Percentiles rank a stretch among this genome's conserved stretches.
These are phyloP conservation scores for Diplodia sapinea DNA, from an alignment of 2,329 filamentous ascomycete species.

Conservation along the genomic window DNA sequence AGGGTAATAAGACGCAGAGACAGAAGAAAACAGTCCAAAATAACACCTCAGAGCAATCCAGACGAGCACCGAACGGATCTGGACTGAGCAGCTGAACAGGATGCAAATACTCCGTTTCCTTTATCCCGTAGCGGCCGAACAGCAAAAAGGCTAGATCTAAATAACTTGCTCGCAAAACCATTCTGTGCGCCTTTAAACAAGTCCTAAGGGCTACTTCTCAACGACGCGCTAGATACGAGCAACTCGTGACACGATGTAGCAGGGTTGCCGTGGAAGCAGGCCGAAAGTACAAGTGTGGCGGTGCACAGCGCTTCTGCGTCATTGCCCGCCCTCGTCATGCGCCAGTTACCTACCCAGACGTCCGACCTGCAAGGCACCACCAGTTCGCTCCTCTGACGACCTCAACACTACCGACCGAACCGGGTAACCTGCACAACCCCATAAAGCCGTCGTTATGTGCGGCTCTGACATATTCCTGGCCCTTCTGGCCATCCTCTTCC, in stretches of 20 bases:
- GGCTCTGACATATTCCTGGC: slow-evolving; percentile 66
- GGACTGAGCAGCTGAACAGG: no score
- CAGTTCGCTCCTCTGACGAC: background rate
- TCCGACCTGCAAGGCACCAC: slow-evolving; percentile 21
- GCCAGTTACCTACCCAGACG: slow-evolving; percentile 14
- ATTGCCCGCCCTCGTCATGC: slow-evolving; percentile 16
- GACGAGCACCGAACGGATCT: no score
- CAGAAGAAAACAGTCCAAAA: background rate
- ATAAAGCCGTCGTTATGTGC: slow-evolving; percentile 54
- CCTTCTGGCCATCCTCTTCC: slow-evolving; percentile 66
- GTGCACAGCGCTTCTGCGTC: slow-evolving; percentile 26
- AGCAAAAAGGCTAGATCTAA: no score
- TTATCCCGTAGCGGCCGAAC: no score
- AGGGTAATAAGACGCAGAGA: background rate
- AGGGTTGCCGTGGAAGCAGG: background rate
- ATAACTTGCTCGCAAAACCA: no score
- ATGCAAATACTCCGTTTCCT: no score
- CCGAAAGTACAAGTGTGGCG: background rate
- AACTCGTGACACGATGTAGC: background rate
- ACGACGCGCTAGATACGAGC: background rate
- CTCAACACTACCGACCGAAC: background rate
- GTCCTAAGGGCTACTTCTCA: background rate
- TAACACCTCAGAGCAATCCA: background rate
- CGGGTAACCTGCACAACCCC: background rate
- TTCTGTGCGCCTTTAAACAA: no score